Percentiles rank a stretch among this genome's conserved stretches.
Conservation (phyloP, 192 early-diverging fungal species). For the Rhizoclosmatium globosum region DNA sequence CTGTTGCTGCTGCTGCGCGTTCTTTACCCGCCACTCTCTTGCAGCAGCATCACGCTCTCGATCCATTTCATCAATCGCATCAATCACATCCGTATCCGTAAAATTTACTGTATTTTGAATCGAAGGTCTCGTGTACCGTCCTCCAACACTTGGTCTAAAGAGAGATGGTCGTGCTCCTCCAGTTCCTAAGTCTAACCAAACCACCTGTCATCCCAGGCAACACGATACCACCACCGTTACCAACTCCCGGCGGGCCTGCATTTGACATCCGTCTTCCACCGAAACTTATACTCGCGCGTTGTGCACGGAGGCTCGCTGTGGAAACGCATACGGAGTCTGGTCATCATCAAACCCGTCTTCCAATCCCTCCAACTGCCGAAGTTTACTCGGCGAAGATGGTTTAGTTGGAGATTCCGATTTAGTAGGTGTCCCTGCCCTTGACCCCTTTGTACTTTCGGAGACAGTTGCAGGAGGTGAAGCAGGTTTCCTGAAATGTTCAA, state of each 20-base stretch:
- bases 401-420: too few species aligned
- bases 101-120: not conserved
- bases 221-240: too few species aligned
- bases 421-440: too few species aligned
- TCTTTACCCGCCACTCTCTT: not conserved
- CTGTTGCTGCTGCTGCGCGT: not conserved
- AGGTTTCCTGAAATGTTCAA: too few species aligned
- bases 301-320: not conserved
- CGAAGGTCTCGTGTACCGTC: not conserved
- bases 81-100: not conserved
- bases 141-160: not conserved
- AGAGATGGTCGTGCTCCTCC: not conserved
- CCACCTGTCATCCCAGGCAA: not conserved
- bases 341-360: too few species aligned
- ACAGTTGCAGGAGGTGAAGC: too few species aligned
- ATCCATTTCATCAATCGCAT: constrained; percentile 1
- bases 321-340: not conserved
- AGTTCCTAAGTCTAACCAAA: not conserved
- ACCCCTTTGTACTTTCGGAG: too few species aligned
- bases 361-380: too few species aligned
- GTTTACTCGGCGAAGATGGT: too few species aligned
- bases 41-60: not conserved
- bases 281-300: not conserved
- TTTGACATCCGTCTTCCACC: not conserved
- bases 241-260: too few species aligned